Evolutionary conservation across 257 asterid genomes (phyloP).

Genomic region (Solanum bulbocastanum): DNA sequence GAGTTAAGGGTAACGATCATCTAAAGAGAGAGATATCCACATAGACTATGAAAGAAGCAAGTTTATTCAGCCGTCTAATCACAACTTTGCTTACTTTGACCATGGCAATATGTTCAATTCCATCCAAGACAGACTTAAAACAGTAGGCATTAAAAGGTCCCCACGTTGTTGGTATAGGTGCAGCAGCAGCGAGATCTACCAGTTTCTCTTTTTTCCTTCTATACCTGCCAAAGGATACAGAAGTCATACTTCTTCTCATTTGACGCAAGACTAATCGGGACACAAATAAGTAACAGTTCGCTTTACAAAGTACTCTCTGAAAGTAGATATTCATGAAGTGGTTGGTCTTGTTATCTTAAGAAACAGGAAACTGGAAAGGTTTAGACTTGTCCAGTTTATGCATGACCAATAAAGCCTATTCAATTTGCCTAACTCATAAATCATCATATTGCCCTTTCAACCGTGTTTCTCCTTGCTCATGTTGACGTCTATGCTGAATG

Average conservation of each 20-base stretch:
- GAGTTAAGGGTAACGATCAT: neutral
- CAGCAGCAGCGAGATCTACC: constrained; percentile 83
- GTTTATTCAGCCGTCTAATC: neutral
- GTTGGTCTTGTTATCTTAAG: neutral
- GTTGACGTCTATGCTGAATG: neutral
- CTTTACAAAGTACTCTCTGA: neutral
- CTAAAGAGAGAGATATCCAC: neutral
- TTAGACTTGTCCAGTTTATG: neutral
- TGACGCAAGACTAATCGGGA: neutral
- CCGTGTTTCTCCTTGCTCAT: neutral
- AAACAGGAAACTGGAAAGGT: neutral
- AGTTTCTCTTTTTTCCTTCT: constrained; percentile 80
- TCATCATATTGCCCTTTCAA: neutral
- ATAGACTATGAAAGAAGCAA: neutral
- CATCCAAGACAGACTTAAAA: constrained; percentile 76
- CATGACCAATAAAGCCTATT: neutral
- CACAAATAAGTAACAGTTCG: neutral
- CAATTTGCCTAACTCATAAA: neutral
- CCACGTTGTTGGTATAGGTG: constrained; percentile 89
- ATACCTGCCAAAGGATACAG: constrained; percentile 41
- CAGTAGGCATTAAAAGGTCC: constrained; percentile 89
- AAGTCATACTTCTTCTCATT: neutral
- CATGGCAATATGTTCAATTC: constrained; percentile 96
- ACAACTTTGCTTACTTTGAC: constrained; percentile 55
- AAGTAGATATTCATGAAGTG: neutral